Percentiles rank a stretch among this genome's conserved stretches.
These are phyloP conservation scores for Trichoderma endophyticum DNA, from an alignment of 2,329 filamentous ascomycete species.

Conservation along the genomic window DNA sequence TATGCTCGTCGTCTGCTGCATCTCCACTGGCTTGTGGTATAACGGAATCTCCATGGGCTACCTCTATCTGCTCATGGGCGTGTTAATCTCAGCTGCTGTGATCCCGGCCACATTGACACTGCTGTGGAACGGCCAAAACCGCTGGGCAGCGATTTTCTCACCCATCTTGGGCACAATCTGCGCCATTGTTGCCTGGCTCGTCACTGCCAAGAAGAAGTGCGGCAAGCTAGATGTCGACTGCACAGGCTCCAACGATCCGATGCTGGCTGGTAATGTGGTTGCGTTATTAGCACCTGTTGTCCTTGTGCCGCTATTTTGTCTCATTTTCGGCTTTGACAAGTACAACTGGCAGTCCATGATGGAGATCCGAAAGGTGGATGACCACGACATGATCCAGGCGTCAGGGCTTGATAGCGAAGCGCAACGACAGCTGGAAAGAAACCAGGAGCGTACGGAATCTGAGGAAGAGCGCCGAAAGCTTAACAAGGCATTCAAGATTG, in stretches of 20 bases:
- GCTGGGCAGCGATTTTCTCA: slow-evolving; percentile 64
- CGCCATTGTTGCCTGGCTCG: slow-evolving; percentile 71
- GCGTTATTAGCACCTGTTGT: slow-evolving; percentile 74
- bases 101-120: slow-evolving; percentile 78
- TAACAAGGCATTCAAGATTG: slow-evolving; percentile 50
- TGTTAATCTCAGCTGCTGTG: slow-evolving; percentile 82
- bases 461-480: slow-evolving; percentile 49
- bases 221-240: slow-evolving; percentile 67
- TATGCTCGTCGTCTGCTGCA: slow-evolving; percentile 71
- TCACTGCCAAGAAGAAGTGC: slow-evolving; percentile 67
- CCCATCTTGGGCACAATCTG: slow-evolving; percentile 65
- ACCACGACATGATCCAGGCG: slow-evolving; percentile 64
- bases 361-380: slow-evolving; percentile 73
- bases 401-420: slow-evolving; percentile 47
- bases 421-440: slow-evolving; percentile 22
- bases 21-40: slow-evolving; percentile 72
- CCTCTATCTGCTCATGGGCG: slow-evolving; percentile 86
- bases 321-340: slow-evolving; percentile 56
- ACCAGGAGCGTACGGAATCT: slow-evolving; percentile 34
- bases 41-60: slow-evolving; percentile 84
- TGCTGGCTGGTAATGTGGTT: slow-evolving; percentile 83
- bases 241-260: slow-evolving; percentile 79
- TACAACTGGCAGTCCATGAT: slow-evolving; percentile 88
- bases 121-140: slow-evolving; percentile 76
- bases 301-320: slow-evolving; percentile 73